Base-by-base conservation (phyloP, 345 rosid genomes). In the Populus simonii region DNA sequence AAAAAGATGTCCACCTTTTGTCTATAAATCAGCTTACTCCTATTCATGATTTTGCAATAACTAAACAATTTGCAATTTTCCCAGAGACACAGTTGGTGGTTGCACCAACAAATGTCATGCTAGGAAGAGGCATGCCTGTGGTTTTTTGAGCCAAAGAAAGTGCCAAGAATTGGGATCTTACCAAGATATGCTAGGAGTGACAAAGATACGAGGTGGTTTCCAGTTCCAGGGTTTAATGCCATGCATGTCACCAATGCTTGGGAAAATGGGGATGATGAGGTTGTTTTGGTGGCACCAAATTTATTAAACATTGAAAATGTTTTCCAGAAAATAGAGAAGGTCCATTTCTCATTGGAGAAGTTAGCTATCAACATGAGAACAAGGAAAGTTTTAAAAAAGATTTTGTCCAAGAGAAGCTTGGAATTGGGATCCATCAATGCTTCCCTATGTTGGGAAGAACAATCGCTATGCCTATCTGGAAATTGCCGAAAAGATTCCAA, bases 91-190 rank as follows among this genome's bases (percentile, higher is more conserved):
- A 49, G 8, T 17, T 51, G 57, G 57, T 51, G 57, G 57, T 51
- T 18, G 57, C 6, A 18, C 57, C 57, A 17, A 6, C 57, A 18
- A 51, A 51, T 18, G n/a, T 51, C n/a, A 18, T 51, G 7, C 27
- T 41, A 1, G 80, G 76, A 8, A 72, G 39, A 51, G 85, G 85
- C 41, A 59, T 74, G 49, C 75, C 67, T 2, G 2, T 69, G 33
- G 51, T 47, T 38, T 38, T 38, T 6, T 43, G 73, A 79, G 6
- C 72, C 68, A 0, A 11, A 25, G 2, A 72, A 76, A 69, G 66
- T 43, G 0, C 77, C 80, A 4, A 83, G 78, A 79, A 59, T 83
- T 20, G 85, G 83, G 38, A 7, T 83, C 74, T 61, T 83, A 0
- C 67, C 69, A 4, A 31, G 78, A 11, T 73, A 79, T 25, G 85